These are phyloP conservation scores for Zhuliangozyma parablackwelliae DNA, from an alignment of 1,139 yeast species.

Conservation along the genomic window DNA sequence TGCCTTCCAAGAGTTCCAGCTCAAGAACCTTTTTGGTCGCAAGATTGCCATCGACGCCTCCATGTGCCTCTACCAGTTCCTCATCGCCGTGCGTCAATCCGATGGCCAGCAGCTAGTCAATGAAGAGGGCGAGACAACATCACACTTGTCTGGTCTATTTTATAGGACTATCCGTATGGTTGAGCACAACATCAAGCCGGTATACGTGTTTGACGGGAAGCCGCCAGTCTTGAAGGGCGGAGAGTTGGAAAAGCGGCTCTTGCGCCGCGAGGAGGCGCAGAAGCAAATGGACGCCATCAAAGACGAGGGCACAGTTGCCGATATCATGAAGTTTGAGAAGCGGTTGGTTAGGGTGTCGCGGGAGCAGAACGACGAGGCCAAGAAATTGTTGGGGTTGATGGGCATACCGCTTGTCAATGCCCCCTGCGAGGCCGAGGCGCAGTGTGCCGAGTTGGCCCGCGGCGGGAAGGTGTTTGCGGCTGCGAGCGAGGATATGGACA, in stretches of 20 bases:
- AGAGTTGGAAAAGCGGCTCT: constrained; percentile 81
- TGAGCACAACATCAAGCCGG: constrained; percentile 90
- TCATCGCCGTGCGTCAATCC: constrained; percentile 92
- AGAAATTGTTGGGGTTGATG: constrained; percentile 73
- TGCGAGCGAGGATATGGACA: constrained; percentile 99
- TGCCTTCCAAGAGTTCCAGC: constrained; percentile 73
- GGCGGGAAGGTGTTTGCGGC: constrained; percentile 92
- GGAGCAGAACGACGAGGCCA: constrained; percentile 94
- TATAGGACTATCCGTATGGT: constrained; percentile 86
- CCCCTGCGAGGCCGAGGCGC: constrained; percentile 98
- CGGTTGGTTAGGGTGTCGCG: constrained; percentile 83
- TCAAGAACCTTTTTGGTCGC: constrained; percentile 84
- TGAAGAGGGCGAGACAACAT: constrained; percentile 90
- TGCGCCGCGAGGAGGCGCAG: constrained; percentile 78
- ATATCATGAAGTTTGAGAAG: constrained; percentile 71
- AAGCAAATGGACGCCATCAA: constrained; percentile 67
- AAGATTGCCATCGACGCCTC: constrained; percentile 91
- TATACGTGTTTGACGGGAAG: constrained; percentile 94
- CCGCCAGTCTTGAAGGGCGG: constrained; percentile 92
- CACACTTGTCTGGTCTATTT: constrained; percentile 93
- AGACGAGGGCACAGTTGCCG: constrained; percentile 79
- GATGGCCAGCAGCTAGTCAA: constrained; percentile 93
- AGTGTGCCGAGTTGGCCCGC: constrained; percentile 89
- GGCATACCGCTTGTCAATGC: constrained; percentile 93
- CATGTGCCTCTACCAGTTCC: constrained; percentile 90